phyloP scores from a whole-genome alignment of 2,329 filamentous ascomycete species.

The Botrytis porri region DNA sequence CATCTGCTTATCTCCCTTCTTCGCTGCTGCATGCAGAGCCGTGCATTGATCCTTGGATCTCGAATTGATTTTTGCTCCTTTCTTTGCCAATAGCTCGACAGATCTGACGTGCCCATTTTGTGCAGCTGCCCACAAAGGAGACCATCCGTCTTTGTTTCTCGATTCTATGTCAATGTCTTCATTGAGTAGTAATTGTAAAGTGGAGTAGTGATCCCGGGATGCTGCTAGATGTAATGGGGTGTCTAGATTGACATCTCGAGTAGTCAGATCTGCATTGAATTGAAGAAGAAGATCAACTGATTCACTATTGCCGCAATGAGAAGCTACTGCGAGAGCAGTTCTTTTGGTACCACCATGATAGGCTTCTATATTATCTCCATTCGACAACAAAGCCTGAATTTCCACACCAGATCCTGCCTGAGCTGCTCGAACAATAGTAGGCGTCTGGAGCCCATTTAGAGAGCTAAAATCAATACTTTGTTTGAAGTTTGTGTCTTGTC shows the following conservation, averaged over 20 bases:
- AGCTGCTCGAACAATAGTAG: not conserved
- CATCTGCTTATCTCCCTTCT: slow-evolving; percentile 18
- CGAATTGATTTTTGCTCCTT: slow-evolving; percentile 19
- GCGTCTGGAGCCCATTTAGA: not conserved
- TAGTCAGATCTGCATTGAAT: not conserved
- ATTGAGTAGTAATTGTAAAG: not conserved
- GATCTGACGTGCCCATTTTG: slow-evolving; percentile 17
- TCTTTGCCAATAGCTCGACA: slow-evolving; percentile 19
- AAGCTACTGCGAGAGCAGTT: slow-evolving; percentile 12
- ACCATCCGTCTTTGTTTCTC: slow-evolving; percentile 5
- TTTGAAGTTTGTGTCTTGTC: not conserved
- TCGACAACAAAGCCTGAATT: slow-evolving; percentile 1
- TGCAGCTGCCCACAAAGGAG: slow-evolving; percentile 20
- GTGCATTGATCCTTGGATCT: slow-evolving; percentile 20
- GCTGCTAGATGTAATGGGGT: slow-evolving; percentile 11
- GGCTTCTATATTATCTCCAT: not conserved
- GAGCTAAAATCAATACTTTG: slow-evolving; percentile 13
- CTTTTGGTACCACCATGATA: not conserved
- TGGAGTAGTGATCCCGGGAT: not conserved
- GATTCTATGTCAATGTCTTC: slow-evolving; percentile 15
- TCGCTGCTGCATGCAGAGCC: slow-evolving; percentile 19
- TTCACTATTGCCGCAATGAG: not conserved
- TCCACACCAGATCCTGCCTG: slow-evolving; percentile 9
- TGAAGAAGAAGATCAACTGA: slow-evolving; percentile 2
- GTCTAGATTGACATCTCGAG: not conserved